Percentiles rank a stretch among this genome's conserved stretches.
These are phyloP conservation scores for Paxillus rubicundulus DNA, from an alignment of 768 basidiomycete genomes.

Conservation along the genomic window DNA sequence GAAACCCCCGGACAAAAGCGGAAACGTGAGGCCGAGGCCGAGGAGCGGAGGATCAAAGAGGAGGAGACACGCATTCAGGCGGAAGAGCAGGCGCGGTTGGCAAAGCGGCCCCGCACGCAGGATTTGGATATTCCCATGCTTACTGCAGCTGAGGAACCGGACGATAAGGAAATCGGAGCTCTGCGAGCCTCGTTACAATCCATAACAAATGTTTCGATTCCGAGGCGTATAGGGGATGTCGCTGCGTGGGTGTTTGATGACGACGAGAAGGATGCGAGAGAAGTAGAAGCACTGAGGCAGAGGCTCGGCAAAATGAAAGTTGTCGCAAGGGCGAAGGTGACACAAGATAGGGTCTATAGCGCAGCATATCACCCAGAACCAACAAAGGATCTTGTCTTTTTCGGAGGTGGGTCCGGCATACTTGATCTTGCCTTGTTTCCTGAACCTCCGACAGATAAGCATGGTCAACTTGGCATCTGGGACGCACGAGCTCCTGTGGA, in stretches of 20 bases:
- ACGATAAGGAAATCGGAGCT: constrained; percentile 43
- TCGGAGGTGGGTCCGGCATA: constrained; percentile 54
- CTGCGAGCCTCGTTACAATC: constrained; percentile 46
- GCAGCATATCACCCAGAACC: constrained; percentile 79
- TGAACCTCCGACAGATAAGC: constrained; percentile 59
- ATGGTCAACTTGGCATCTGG: constrained; percentile 83
- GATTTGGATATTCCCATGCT: constrained; percentile 61
- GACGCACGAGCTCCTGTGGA: constrained; percentile 72
- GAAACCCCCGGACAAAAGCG: constrained; percentile 64
- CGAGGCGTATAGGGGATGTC: constrained; percentile 40
- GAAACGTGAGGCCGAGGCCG: constrained; percentile 65
- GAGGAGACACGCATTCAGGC: constrained; percentile 60
- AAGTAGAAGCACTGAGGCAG: constrained; percentile 52
- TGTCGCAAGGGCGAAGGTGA: constrained; percentile 80
- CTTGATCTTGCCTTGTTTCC: not conserved
- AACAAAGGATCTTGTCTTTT: constrained; percentile 81
- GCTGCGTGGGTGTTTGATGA: constrained; percentile 53
- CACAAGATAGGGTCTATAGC: constrained; percentile 69
- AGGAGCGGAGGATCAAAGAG: constrained; percentile 53
- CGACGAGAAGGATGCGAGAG: constrained; percentile 42
- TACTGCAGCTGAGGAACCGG: constrained; percentile 44
- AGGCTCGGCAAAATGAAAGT: constrained; percentile 57
- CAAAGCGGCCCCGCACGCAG: constrained; percentile 66
- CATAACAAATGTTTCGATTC: constrained; percentile 35
- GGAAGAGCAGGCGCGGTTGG: constrained; percentile 59